phyloP scores from a whole-genome alignment of 2,329 filamentous ascomycete genomes.

The Penicillium sp. region DNA sequence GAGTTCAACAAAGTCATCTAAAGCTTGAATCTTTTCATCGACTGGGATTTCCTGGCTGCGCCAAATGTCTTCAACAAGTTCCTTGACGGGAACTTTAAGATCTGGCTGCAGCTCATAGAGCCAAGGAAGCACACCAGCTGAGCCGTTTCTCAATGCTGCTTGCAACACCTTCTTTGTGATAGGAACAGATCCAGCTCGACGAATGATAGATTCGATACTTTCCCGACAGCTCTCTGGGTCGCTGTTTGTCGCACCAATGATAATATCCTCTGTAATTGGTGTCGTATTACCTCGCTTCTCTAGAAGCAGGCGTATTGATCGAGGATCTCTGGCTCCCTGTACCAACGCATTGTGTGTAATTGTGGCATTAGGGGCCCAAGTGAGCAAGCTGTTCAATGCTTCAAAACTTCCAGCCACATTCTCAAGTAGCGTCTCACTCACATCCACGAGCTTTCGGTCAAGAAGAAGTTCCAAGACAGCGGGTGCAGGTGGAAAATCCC shows the following conservation, averaged over 20 bases:
- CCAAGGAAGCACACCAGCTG: neutral
- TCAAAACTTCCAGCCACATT: neutral
- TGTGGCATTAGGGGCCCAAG: neutral
- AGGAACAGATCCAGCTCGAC: neutral
- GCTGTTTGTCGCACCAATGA: neutral
- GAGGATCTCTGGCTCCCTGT: neutral
- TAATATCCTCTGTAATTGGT: neutral
- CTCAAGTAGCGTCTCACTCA: neutral
- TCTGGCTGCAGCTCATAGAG: neutral
- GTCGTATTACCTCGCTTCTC: neutral
- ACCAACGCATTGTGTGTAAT: neutral
- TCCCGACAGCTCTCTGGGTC: neutral
- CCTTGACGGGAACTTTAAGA: neutral
- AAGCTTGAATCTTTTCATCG: neutral
- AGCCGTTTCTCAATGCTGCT: neutral
- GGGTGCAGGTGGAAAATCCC: neutral
- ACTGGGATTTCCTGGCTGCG: neutral
- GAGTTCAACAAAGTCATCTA: neutral
- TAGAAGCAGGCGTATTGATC: neutral
- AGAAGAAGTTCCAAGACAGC: neutral
- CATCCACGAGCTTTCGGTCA: neutral
- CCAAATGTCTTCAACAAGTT: neutral
- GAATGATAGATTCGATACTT: neutral
- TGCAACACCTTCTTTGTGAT: neutral
- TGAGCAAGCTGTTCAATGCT: neutral